phyloP scores from a whole-genome alignment of 352 stramenopile species.

The Paralagenidium karlingii region DNA sequence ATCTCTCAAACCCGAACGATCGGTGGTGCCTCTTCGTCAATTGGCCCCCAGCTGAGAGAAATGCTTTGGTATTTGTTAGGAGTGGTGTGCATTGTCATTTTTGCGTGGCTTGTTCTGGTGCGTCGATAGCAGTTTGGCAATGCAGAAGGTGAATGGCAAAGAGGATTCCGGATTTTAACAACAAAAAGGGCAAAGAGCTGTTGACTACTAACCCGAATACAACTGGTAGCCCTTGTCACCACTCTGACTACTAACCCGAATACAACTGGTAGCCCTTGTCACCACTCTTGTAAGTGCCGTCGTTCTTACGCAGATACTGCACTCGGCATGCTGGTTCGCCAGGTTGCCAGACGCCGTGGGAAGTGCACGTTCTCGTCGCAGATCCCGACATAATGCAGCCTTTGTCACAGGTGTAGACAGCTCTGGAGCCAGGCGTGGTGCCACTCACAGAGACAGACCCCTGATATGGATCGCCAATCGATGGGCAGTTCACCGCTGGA shows the following conservation, averaged over 20 bases:
- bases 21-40: too few relatives aligned
- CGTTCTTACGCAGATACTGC: constrained; percentile 21
- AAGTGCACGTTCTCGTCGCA: constrained; percentile 15
- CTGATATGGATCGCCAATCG: too few relatives aligned
- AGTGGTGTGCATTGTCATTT: too few relatives aligned
- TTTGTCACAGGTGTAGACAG: constrained; percentile 24
- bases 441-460: constrained; percentile 22
- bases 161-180: too few relatives aligned
- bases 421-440: constrained; percentile 17
- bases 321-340: constrained; percentile 22
- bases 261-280: constrained; percentile 38
- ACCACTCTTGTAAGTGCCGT: constrained; percentile 43
- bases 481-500: too few relatives aligned
- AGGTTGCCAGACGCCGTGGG: constrained; percentile 22
- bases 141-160: too few relatives aligned
- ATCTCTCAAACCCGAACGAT: too few relatives aligned
- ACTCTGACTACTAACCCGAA: constrained; percentile 43
- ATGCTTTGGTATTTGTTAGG: too few relatives aligned
- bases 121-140: too few relatives aligned
- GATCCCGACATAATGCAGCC: constrained; percentile 20
- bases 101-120: too few relatives aligned
- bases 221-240: constrained; percentile 31
- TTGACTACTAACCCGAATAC: constrained; percentile 45
- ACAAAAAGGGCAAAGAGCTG: too few relatives aligned
- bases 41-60: too few relatives aligned